Conservation (phyloP, 768 basidiomycete genomes). For the Kwoniella europaea region DNA sequence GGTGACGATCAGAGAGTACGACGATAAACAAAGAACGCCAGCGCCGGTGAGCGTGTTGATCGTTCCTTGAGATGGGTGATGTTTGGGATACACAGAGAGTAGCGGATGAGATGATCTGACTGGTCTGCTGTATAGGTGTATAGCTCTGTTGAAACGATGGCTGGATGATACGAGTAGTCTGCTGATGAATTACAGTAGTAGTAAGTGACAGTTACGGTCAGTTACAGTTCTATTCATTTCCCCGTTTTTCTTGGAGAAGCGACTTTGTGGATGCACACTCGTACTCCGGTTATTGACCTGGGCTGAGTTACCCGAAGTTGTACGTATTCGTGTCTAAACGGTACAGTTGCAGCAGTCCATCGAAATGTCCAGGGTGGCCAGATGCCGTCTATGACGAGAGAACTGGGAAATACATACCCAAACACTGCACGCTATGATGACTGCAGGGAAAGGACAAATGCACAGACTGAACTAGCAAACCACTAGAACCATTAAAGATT, state of each 20-base stretch:
- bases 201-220: too few species aligned
- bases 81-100: too few species aligned
- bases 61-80: too few species aligned
- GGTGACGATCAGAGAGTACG: too few species aligned
- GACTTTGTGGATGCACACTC: neutral
- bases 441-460: neutral
- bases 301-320: neutral
- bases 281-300: neutral
- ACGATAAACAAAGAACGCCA: too few species aligned
- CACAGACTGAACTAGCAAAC: neutral
- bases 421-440: too few species aligned
- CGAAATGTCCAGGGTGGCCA: too few species aligned
- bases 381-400: neutral
- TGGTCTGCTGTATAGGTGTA: too few species aligned
- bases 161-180: neutral
- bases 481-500: neutral
- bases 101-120: too few species aligned
- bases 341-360: neutral
- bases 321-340: neutral
- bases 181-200: neutral
- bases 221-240: neutral
- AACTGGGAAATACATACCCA: neutral
- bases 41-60: too few species aligned
- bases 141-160: too few species aligned
- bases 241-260: constrained; percentile 3